These are phyloP conservation scores for Ambrosiella beaveri DNA, from an alignment of 2,329 filamentous ascomycete species.

Conservation along the genomic window DNA sequence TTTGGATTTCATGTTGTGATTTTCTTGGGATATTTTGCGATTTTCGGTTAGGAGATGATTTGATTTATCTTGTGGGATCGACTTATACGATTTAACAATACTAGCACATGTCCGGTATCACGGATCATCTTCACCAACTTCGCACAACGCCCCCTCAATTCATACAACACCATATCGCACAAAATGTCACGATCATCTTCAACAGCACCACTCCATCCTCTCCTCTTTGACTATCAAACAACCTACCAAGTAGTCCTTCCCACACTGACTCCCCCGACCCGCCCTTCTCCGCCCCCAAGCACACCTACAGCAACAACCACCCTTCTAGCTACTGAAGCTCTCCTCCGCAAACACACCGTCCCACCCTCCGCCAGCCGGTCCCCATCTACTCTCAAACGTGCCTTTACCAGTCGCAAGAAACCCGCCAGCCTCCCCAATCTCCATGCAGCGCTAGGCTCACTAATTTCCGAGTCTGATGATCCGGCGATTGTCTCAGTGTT, in stretches of 20 bases:
- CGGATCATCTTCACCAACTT: background rate
- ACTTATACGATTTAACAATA: background rate
- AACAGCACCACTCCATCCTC: background rate
- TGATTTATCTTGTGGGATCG: background rate
- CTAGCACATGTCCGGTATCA: background rate
- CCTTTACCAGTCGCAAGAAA: conserved; percentile 31
- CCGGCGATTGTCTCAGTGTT: conserved; percentile 40
- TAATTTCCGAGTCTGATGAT: conserved; percentile 31
- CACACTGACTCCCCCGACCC: background rate
- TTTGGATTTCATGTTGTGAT: background rate
- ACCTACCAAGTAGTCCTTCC: background rate
- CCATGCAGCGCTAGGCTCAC: conserved; percentile 32
- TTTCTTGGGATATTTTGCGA: background rate
- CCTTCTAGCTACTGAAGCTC: conserved; percentile 34
- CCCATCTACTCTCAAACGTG: conserved; percentile 19
- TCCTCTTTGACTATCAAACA: background rate
- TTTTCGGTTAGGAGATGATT: background rate
- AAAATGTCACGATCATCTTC: background rate
- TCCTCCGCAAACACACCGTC: conserved; percentile 27
- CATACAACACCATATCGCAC: background rate
- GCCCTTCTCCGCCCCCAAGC: conserved; percentile 14
- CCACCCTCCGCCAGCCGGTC: background rate
- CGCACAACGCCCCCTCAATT: conserved; percentile 15
- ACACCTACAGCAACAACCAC: conserved; percentile 29
- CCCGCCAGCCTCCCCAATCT: conserved; percentile 34